phyloP scores from a whole-genome alignment of 768 basidiomycete species.

The Kwoniella dejecticola region DNA sequence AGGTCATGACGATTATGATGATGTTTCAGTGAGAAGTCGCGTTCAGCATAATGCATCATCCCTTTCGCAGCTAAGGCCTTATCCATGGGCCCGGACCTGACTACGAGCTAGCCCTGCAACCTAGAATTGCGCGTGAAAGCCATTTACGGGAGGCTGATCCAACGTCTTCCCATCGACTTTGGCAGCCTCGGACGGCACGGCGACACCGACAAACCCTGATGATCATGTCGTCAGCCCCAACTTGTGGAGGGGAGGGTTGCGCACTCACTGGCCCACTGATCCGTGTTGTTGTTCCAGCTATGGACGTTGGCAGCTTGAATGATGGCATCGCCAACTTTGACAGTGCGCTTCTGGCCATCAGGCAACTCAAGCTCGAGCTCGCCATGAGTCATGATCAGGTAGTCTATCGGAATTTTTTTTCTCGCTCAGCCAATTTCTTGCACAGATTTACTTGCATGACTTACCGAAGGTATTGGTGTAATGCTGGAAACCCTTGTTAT shows the following conservation, averaged over 20 bases:
- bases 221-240: too few species aligned
- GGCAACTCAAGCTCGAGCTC: slow-evolving; percentile 16
- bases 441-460: too few species aligned
- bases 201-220: slow-evolving; percentile 24
- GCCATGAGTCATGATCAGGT: slow-evolving; percentile 25
- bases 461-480: slow-evolving; percentile 19
- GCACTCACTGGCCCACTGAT: slow-evolving; percentile 26
- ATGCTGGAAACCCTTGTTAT: slow-evolving; percentile 8
- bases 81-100: not conserved
- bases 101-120: not conserved
- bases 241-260: too few species aligned
- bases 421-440: too few species aligned
- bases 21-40: too few species aligned
- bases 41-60: too few species aligned
- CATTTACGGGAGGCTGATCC: slow-evolving; percentile 18
- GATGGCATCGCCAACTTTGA: slow-evolving; percentile 19
- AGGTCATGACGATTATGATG: too few species aligned
- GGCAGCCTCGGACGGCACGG: slow-evolving; percentile 12
- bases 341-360: slow-evolving; percentile 15
- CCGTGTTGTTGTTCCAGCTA: slow-evolving; percentile 24
- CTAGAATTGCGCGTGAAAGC: slow-evolving; percentile 20
- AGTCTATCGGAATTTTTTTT: slow-evolving; percentile 17
- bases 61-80: too few species aligned
- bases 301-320: slow-evolving; percentile 28
- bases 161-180: slow-evolving; percentile 14